Evolutionary conservation across 306 rosid species (phyloP), one percentile per base, ranked within the genome.

Genomic region (Erythrophleum fordii): DNA sequence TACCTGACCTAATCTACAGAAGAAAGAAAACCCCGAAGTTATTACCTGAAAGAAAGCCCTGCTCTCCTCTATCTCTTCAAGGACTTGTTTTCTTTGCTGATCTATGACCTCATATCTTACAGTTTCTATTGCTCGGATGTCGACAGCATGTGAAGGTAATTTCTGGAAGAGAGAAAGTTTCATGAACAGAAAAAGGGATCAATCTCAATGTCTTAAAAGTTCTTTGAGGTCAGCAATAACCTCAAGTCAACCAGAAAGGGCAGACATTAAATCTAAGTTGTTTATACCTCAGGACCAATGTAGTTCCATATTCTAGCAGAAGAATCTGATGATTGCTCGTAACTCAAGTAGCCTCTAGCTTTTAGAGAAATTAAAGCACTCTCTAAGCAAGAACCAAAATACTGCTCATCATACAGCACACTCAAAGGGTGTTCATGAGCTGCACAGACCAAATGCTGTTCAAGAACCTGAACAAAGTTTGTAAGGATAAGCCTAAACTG

Each of bases 21-120:
- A 51, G 48, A 28, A 73, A 29, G 51, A 34, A 34, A 64, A 6
- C 56, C 78, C 52, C 2, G 28, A 69, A 56, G 75, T 81, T 65
- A 48, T 58, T 51, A 95, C 99, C 97, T 91, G 99, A 86, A 93
- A 93, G 87, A 95, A 95, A 83, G 93, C 97, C 87, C 72, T 92
- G 95, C 97, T 93, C 87, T 95, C 99, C 86, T 95, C 99, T 64
- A 95, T 89, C 90, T 95, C 99, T 89, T 95, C 97, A 83, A 94
- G 94, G 82, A 93, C 85, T 84, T 83, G 56, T 22, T 91, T 77
- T 28, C 41, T 87, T 49, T 65, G 79, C 82, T 87, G 83, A 82
- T 93, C 95, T 77, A 89, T 78, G 70, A 95, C 94, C 79, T 84
- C 83, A 74, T 91, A 91, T 80, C 88, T 91, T 76, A 87, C 82